Base-by-base conservation (phyloP, 331 rosid genomes). In the Malus hybrid region DNA sequence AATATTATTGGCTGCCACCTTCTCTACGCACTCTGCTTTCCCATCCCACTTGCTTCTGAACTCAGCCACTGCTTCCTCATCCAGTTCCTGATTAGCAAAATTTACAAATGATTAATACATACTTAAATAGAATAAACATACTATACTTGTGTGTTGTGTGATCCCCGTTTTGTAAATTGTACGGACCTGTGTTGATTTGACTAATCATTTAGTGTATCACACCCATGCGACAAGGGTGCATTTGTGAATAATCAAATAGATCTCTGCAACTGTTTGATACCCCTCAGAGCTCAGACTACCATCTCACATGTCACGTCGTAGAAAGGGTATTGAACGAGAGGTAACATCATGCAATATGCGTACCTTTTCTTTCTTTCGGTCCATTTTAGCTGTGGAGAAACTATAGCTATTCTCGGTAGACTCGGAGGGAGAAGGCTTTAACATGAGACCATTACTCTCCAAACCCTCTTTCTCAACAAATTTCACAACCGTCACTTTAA, bases 341-440 rank as follows among this genome's bases (percentile, higher is more conserved):
- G 56, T 50, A 50, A 18, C 57, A 16, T 52, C 20, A 6, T 18
- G 20, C 16, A 7, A 42, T 42, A 42, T 42, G 46, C 46, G 3
- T 77, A 90, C 98, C 93, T 80, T 69, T 73, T 93, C 97, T 22
- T 63, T 79, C 65, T 85, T 83, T 29, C 77, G 78, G 77, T 91
- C 84, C 72, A 86, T 83, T 65, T 70, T 79, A 36, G 88, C 83
- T 0, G 90, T 73, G 42, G 92, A 85, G 83, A 85, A 89, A 85
- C 87, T 85, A 61, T 86, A 88, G 59, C 31, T 80, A 44, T 80
- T 61, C 2, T 89, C 93, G 5, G 64, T 31, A 48, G 68, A 77
- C 52, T 70, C 72, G 10, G 27, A 32, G 0, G 80, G 74, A 27
- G 86, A 50, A 4, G 86, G 89, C 62, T 67, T 82, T 20, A 86